A percentile compares a stretch with the other conserved stretches of the same genome.
These are phyloP conservation scores for Trichoderma koningiopsis DNA, from an alignment of 2,329 filamentous ascomycete genomes.

Conservation along the genomic window DNA sequence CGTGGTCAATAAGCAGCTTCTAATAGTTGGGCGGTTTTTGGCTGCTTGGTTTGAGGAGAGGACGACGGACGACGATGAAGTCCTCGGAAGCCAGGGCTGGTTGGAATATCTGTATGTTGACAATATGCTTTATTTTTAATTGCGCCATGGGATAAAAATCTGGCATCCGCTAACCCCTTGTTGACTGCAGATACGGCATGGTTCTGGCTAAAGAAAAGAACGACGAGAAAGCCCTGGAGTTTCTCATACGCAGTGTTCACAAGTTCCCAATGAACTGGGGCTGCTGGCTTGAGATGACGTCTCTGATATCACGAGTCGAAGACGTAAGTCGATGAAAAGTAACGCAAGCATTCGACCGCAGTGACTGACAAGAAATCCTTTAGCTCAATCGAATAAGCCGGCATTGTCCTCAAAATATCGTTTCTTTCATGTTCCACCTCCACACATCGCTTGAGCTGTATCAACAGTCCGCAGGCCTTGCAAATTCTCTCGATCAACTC, in stretches of 20 bases:
- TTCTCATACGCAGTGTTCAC: conserved; percentile 85
- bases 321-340: conserved; percentile 60
- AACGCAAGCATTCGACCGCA: conserved; percentile 26
- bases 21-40: conserved; percentile 72
- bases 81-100: conserved; percentile 79
- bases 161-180: not conserved
- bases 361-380: conserved; percentile 26
- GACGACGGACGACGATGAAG: conserved; percentile 58
- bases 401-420: conserved; percentile 83
- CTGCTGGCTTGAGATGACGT: conserved; percentile 90
- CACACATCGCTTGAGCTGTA: conserved; percentile 91
- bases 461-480: conserved; percentile 75
- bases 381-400: conserved; percentile 72
- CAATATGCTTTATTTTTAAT: not conserved
- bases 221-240: conserved; percentile 79
- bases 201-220: conserved; percentile 90
- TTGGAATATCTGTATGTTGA: conserved; percentile 71
- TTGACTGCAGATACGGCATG: conserved; percentile 70
- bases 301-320: conserved; percentile 75
- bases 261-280: conserved; percentile 96
- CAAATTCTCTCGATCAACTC: conserved; percentile 74
- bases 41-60: conserved; percentile 78
- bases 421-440: conserved; percentile 92
- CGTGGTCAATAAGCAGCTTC: conserved; percentile 81
- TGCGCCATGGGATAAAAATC: not conserved